Evolutionary conservation across 2,329 filamentous ascomycete species (phyloP), one percentile per base, ranked within the genome.

Genomic region (Penicillium sp.): DNA sequence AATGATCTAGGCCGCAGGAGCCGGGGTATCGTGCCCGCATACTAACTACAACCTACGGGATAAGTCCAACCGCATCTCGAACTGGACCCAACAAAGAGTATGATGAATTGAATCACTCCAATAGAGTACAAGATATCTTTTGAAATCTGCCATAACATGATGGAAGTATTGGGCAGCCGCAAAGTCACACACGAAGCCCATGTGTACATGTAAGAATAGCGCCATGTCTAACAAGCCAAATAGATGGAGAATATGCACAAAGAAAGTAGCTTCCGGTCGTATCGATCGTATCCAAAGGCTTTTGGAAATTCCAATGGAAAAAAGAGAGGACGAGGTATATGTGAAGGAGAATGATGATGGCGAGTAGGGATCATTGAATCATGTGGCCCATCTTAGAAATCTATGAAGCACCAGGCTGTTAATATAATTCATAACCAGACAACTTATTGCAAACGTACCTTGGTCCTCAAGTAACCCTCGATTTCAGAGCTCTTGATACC

Each of bases 381-480:
- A 92, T 84, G 63, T 93, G 88, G 9, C 88, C 88, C 88, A 93
- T 92, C 69, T 90, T 90, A 57, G 89, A 85, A 56, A 93, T 91
- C 87, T 90, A 47, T 50, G 25, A 39, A 36, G 29, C 12, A 8
- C n/a, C n/a, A 7, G 9, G 12, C 35, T 38, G 10, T 37, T 30
- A 45, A 43, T 35, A 41, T 35, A 35, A 19, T 19, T 13, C 18
- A 7, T n/a, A 16, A 3, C 1, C 2, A 52, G 39, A 35, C 19
- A 46, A 46, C 12, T 25, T 22, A 11, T 36, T 19, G 30, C n/a
- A 44, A 46, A 71, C 81, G 67, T 65, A 92, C 89, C 84, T 99
- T 99, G 2, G 93, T 96, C 69, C 87, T 88, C 55, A 99, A 75
- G 75, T 99, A 99, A 6, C 88, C 90, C 62, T 95, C 89, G 39